Evolutionary conservation across 805 yeast species (phyloP), one percentile per base, ranked within the genome.

Genomic region (Wickerhamomyces rabaulensis): DNA sequence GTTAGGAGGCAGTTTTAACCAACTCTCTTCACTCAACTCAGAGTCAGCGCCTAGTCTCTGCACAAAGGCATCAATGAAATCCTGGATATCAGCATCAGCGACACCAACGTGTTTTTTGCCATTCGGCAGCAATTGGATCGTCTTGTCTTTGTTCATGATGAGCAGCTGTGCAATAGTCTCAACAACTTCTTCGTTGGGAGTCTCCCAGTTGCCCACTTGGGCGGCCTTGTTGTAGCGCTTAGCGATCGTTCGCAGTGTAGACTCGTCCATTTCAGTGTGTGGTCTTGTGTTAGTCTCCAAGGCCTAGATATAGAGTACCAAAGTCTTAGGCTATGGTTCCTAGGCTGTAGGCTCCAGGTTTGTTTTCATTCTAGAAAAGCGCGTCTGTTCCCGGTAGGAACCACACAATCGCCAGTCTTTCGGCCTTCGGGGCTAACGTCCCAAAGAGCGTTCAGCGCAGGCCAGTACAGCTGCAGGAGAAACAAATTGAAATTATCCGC

Each of bases 121-220:
- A 6, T 46, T 41, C 3, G 51, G 40, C 6, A 48, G 37, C 5
- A 54, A 33, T 27, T 49, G 46, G 16, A 56, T 35, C 3, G 55
- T 40, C 37, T 47, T 49, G 3, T 45, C 44, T 40, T 53, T 57
- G 41, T 52, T 52, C 33, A 51, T 54, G 23, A 38, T 23, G 3
- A 59, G 45, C 7, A 56, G 43, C 10, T 35, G 43, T 36, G 49
- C 51, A 2, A 57, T 40, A 3, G 50, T 23, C 0, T 36, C 26
- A 3, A 52, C 16, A 1, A 51, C 35, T n/a, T 36, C 39, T 9
- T 36, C 50, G 15, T 53, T 49, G 1, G 46, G 43, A 1, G 50
- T 4, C 1, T 47, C 49, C 62, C 62, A 59, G 2, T 46, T 16
- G n/a, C 48, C 51, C 6, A 54, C 13, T 5, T 16, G 47, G 5